Base-by-base conservation (phyloP, 306 rosid genomes). In the Echinosophora koreensis region DNA sequence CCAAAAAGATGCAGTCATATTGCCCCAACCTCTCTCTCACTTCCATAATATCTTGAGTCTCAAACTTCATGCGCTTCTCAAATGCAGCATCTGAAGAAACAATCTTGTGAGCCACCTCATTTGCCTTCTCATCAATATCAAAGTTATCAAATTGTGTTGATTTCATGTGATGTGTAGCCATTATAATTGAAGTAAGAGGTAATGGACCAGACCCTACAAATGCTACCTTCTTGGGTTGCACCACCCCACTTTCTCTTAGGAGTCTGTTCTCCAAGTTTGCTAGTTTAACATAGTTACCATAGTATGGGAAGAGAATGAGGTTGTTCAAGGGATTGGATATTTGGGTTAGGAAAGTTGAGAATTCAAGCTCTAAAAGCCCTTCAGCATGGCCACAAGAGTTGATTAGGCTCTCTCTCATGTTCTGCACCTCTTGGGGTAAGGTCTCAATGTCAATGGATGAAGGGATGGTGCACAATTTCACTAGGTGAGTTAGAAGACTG, bases 151-250 rank as follows among this genome's bases (percentile, higher is more conserved):
- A 89, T 4, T 86, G 85, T 0, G 97, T 80, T 6, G 81, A 73
- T 1, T 73, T 82, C 92, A 89, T 71, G 91, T 90, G 94, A 22
- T 81, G 86, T 2, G 69, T 84, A 3, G 96, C 97, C 90, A 92
- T 69, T 42, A 92, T 61, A 13, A 92, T 71, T 49, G 96, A 92
- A 30, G 90, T 84, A 34, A 92, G 84, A 37, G 96, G 96, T 89
- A 92, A 72, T 57, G 97, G 94, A n/a, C 97, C 97, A 0, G 97
- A 92, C 17, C 97, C 96, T 2, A 92, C 75, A 52, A 90, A 92
- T 0, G 97, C 91, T 2, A 90, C 87, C 60, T 78, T 92, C 51
- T 87, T 86, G 8, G 91, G 77, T 27, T 62, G 52, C n/a, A 47
- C 63, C n/a, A 87, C 66, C 1, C 87, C 92, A 27, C 86, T 87